Conservation (phyloP, 2,329 filamentous ascomycete species). For the Penicillium sp. region DNA sequence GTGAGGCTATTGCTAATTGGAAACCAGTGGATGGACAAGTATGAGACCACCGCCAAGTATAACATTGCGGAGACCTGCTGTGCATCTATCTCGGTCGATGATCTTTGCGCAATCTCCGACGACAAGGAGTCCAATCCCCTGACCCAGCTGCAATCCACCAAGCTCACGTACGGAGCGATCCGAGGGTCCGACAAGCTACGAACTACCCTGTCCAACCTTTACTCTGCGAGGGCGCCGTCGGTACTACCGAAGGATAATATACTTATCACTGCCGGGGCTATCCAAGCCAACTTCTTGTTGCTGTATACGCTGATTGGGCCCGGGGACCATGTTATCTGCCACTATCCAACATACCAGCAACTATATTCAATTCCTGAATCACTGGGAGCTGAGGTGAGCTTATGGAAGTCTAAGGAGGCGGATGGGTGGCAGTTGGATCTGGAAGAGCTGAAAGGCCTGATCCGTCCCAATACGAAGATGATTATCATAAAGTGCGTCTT, state of each 20-base stretch:
- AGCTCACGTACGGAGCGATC: conserved; percentile 73
- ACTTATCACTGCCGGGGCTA: conserved; percentile 78
- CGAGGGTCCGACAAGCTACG: conserved; percentile 67
- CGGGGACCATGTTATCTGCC: conserved; percentile 81
- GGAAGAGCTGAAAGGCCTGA: conserved; percentile 64
- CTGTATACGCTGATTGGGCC: conserved; percentile 73
- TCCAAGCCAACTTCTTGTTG: conserved; percentile 75
- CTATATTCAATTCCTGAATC: conserved; percentile 74
- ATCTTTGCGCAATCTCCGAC: conserved; percentile 55
- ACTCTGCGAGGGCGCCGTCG: conserved; percentile 57
- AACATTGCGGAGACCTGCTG: conserved; percentile 62
- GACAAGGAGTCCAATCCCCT: conserved; percentile 53
- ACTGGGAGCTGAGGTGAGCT: conserved; percentile 72
- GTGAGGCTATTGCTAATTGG: conserved; percentile 4
- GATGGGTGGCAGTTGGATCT: conserved; percentile 69
- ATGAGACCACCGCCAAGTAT: conserved; percentile 56
- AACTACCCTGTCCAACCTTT: conserved; percentile 65
- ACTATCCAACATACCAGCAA: conserved; percentile 85
- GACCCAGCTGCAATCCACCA: conserved; percentile 50
- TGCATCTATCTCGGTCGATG: conserved; percentile 57
- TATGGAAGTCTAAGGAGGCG: conserved; percentile 70
- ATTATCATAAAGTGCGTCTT: conserved; percentile 60
- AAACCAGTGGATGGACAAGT: conserved; percentile 58
- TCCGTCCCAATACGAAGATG: conserved; percentile 56
- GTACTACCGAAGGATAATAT: conserved; percentile 63